Evolutionary conservation across 352 stramenopile species (phyloP).

Genomic region (Stephanocyclus meneghinianus): DNA sequence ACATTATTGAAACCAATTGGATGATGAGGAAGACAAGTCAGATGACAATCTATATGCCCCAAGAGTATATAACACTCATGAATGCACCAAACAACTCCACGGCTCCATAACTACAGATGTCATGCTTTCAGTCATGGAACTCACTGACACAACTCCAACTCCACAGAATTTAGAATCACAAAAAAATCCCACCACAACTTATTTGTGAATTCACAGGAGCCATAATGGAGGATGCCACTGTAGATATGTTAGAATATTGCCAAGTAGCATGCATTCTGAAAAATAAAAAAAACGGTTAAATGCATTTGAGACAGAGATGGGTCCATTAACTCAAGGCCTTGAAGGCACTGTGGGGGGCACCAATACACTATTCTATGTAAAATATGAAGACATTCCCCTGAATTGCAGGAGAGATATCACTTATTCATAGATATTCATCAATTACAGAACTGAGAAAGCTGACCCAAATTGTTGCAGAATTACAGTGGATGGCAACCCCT

Average conservation of each 20-base stretch:
- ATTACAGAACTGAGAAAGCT: no score
- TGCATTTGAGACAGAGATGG: constrained; percentile 30
- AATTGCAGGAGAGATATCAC: no score
- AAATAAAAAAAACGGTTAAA: constrained; percentile 22
- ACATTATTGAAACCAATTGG: no score
- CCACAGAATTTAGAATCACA: neutral
- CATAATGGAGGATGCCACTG: constrained; percentile 5
- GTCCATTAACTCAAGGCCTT: constrained; percentile 35
- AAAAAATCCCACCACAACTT: neutral
- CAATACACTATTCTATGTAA: constrained; percentile 39
- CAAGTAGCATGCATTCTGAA: constrained; percentile 14
- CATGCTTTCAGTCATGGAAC: neutral
- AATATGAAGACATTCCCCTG: no score
- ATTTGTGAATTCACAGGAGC: neutral
- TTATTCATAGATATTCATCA: no score
- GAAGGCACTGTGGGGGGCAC: constrained; percentile 12
- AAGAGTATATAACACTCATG: no score
- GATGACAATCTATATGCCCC: neutral
- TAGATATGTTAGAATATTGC: constrained; percentile 17
- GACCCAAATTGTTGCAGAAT: no score
- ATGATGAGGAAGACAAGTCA: neutral
- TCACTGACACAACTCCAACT: no score
- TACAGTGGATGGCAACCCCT: neutral
- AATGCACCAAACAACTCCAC: no score
- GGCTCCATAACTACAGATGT: neutral